Base-by-base conservation (phyloP, 805 yeast species). In the Starmerella bombicola region DNA sequence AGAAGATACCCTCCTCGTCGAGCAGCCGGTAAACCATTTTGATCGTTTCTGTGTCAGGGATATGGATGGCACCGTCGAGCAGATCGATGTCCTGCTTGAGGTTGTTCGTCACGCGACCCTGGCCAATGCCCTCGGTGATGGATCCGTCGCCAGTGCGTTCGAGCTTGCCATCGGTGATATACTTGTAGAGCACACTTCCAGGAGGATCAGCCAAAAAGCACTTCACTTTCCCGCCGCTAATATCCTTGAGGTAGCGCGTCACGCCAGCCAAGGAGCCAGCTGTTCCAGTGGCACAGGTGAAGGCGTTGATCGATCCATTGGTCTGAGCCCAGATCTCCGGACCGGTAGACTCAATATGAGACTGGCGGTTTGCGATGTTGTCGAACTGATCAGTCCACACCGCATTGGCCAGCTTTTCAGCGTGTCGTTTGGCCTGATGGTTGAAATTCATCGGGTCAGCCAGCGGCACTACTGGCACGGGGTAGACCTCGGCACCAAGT, bases 71-170 rank as follows among this genome's bases (percentile, higher is more conserved):
- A 51, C 78, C 93, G 56, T 86, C 95, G 28, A 83, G 68, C 24
- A 77, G 59, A 7, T 69, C 78, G 22, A 84, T 64, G 47, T 83
- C 95, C 33, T 74, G 80, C 15, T 67, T 67, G 60, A 86, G 68
- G 60, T 86, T 86, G 48, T 73, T 79, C 5, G 95, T 86, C 53
- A 86, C 79, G 53, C 96, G 71, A 35, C 95, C 95, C 63, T 86
- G 96, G 22, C 96, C 96, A 63, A 86, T 84, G 24, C 96, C 96
- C 64, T 86, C 96, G 22, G 95, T 86, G 60, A 86, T 84, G 0
- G 93, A 80, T 3, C 83, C 74, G 21, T 37, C 40, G 23, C 96
- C 96, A 1, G 71, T 68, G 54, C 85, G 72, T 32, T 74, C 83
- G 56, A 77, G 65, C 24, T 88, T 88, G 15, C 76, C 74, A 4